These are phyloP conservation scores for Exophiala sideris DNA, from an alignment of 2,329 filamentous ascomycete species.

Conservation along the genomic window DNA sequence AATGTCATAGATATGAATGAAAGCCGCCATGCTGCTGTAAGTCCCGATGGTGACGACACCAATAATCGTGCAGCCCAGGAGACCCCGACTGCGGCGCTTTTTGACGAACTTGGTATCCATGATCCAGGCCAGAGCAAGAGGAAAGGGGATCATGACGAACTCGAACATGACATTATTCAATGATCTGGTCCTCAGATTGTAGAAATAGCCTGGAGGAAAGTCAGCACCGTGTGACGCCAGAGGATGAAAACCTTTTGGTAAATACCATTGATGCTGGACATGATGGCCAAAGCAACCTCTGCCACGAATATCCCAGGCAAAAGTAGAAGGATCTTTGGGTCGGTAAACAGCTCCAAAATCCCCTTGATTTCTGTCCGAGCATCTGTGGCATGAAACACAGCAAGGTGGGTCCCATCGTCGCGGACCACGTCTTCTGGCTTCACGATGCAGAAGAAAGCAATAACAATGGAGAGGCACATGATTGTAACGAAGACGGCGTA, in stretches of 20 bases:
- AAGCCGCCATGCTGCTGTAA: slow-evolving; percentile 2
- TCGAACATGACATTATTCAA: slow-evolving; percentile 20
- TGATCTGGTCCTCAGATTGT: slow-evolving; percentile 19
- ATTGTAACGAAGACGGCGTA: slow-evolving; percentile 21
- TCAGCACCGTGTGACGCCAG: background rate
- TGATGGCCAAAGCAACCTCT: slow-evolving; percentile 15
- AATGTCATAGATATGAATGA: slow-evolving; percentile 7
- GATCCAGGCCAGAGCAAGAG: slow-evolving; percentile 23
- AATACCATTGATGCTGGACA: slow-evolving; percentile 7
- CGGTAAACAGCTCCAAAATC: slow-evolving; percentile 1
- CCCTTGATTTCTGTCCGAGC: background rate
- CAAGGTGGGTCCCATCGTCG: slow-evolving; percentile 25
- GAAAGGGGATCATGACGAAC: slow-evolving; percentile 10
- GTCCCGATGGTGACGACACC: slow-evolving; percentile 3
- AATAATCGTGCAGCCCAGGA: slow-evolving; percentile 11
- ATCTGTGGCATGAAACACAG: slow-evolving; percentile 16
- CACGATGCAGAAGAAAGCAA: slow-evolving; percentile 11
- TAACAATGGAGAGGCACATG: slow-evolving; percentile 6
- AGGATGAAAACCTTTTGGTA: no score
- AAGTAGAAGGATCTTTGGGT: slow-evolving; percentile 13
- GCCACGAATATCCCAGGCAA: slow-evolving; percentile 11
- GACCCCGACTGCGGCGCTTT: background rate
- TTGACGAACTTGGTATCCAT: slow-evolving; percentile 29
- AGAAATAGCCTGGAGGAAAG: slow-evolving; percentile 8
- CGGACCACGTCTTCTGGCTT: slow-evolving; percentile 19